Evolutionary conservation across 2,329 filamentous ascomycete species (phyloP), one percentile per base, ranked within the genome.

Genomic region (Botrytis deweyae): DNA sequence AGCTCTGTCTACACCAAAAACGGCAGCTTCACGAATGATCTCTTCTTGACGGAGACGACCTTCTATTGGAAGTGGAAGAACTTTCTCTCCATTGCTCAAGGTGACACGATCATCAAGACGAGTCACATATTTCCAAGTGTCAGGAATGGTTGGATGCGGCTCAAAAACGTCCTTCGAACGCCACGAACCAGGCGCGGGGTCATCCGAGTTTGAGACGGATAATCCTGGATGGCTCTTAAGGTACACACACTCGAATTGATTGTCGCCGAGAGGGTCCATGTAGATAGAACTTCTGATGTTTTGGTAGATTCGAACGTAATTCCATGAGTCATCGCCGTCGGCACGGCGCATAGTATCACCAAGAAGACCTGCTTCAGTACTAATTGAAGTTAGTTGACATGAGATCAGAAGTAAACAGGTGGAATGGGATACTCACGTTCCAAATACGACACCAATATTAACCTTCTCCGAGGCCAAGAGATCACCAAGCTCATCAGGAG

Each of bases 321-420:
- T 87, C 90, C 90, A 92, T 5, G 83, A 85, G 58, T 85, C 85
- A 78, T 91, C 89, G 3, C 82, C 85, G 1, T 79, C 78, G 1
- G 62, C 68, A 0, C 85, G 83, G 16, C 88, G 82, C 75, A 87
- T 85, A 1, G 87, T 85, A 1, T 87, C 90, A 86, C 90, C 89
- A 29, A 91, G 80, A 76, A 89, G 85, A 8, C 88, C 89, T 1
- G 86, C 87, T 79, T 92, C 90, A 0, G 89, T 91, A 2, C 72
- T 73, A 61, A 18, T 2, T 38, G 20, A 18, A 40, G 40, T 73
- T 33, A 73, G 72, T 25, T 44, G 44, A 42, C 4, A 72, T 72
- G 9, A 25, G 10, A 36, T 25, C 6, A 36, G 38, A 44, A 36
- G 25, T 38, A 20, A 62, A 33, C 10, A 18, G 22, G 16, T n/a